Conservation (phyloP, 1,139 yeast genomes). For the Yamadazyma sp. region DNA sequence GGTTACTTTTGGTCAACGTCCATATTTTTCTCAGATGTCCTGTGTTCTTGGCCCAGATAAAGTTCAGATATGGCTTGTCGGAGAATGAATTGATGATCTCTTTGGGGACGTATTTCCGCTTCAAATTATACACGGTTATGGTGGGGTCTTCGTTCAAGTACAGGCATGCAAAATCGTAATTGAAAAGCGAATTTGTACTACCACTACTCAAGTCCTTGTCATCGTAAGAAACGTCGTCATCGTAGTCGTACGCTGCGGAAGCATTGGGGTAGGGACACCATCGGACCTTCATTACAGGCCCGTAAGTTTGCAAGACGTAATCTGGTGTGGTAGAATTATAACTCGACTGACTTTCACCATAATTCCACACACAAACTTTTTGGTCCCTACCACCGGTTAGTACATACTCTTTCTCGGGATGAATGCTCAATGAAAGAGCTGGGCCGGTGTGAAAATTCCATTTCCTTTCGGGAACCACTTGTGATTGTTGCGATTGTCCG, state of each 20-base stretch:
- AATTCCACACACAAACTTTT: slow-evolving; percentile 78
- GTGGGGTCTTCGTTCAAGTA: slow-evolving; percentile 76
- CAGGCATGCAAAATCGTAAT: slow-evolving; percentile 74
- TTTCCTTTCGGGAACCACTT: slow-evolving; percentile 55
- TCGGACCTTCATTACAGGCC: slow-evolving; percentile 70
- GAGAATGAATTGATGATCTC: slow-evolving; percentile 60
- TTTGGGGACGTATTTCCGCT: slow-evolving; percentile 73
- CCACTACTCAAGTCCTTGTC: slow-evolving; percentile 2
- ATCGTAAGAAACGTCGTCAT: slow-evolving; percentile 9
- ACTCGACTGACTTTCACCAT: slow-evolving; percentile 25
- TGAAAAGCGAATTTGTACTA: slow-evolving; percentile 24
- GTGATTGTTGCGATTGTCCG: slow-evolving; percentile 20
- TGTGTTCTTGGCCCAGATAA: slow-evolving; percentile 40
- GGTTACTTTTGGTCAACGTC: slow-evolving; percentile 48
- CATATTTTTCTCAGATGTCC: slow-evolving; percentile 30
- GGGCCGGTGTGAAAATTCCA: slow-evolving; percentile 92
- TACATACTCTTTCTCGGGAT: slow-evolving; percentile 77
- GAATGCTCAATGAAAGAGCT: slow-evolving; percentile 86
- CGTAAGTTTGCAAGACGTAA: slow-evolving; percentile 70
- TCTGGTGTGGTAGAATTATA: slow-evolving; percentile 51
- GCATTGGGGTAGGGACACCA: slow-evolving; percentile 50
- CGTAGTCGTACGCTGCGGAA: slow-evolving; percentile 4
- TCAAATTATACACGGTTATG: slow-evolving; percentile 70
- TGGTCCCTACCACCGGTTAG: slow-evolving; percentile 94
- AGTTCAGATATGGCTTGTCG: slow-evolving; percentile 44